Conservation (phyloP, 192 early-diverging fungal species). For the Entomortierella parvispora region DNA sequence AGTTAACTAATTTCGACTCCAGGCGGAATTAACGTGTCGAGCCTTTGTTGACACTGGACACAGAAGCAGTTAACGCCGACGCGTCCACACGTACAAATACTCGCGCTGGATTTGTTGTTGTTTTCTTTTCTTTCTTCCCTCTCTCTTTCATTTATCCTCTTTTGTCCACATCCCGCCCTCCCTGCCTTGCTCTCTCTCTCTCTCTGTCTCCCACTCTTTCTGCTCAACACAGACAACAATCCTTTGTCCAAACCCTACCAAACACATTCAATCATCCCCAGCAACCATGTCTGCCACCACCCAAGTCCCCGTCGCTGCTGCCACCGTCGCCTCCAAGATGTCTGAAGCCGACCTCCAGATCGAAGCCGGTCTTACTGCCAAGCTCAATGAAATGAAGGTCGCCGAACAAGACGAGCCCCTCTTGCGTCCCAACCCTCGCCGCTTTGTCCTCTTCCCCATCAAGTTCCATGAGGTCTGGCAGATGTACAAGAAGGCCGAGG, state of each 20-base stretch:
- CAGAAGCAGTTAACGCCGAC: too few relatives aligned
- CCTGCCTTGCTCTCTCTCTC: background rate
- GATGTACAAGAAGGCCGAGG: conserved; percentile 97
- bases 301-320: background rate
- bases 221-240: too few relatives aligned
- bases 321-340: conserved; percentile 4
- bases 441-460: conserved; percentile 92
- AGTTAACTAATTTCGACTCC: too few relatives aligned
- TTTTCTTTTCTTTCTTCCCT: background rate
- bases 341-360: conserved; percentile 10
- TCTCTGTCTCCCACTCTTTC: background rate
- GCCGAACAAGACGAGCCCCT: conserved; percentile 40
- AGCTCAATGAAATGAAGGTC: conserved; percentile 6
- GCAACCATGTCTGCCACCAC: conserved; percentile 4
- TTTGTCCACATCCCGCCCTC: background rate
- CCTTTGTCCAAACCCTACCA: background rate
- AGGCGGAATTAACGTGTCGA: too few relatives aligned
- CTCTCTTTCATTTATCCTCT: background rate
- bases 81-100: background rate
- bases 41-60: too few relatives aligned
- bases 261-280: background rate
- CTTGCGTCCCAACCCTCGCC: conserved; percentile 69
- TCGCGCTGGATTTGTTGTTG: background rate
- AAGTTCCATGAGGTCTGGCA: conserved; percentile 93
- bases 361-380: conserved; percentile 10